These are phyloP conservation scores for Apiospora kogelbergensis DNA, from an alignment of 2,329 filamentous ascomycete genomes.

Conservation along the genomic window DNA sequence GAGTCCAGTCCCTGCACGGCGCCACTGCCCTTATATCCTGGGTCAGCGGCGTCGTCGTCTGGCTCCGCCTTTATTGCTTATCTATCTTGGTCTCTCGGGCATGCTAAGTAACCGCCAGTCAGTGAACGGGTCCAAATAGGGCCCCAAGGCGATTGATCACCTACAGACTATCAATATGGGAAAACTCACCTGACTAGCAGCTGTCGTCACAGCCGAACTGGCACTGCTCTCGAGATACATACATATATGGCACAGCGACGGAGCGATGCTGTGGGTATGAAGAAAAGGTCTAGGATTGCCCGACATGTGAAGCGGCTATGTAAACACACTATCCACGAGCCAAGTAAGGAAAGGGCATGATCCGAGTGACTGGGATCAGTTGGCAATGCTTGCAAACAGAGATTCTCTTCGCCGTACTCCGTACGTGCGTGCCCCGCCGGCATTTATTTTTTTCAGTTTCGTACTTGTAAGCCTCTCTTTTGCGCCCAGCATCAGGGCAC, in stretches of 20 bases:
- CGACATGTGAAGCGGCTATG: slow-evolving; percentile 3
- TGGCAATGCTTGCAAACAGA: neutral
- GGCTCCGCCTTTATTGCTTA: neutral
- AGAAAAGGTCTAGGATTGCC: neutral
- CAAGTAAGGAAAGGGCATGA: neutral
- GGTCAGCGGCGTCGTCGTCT: neutral
- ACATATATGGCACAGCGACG: neutral
- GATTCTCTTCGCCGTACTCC: neutral
- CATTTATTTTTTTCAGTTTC: neutral
- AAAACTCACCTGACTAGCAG: neutral
- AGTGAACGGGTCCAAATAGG: neutral
- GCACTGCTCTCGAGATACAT: neutral
- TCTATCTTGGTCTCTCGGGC: neutral
- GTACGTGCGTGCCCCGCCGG: neutral
- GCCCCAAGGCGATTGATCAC: neutral
- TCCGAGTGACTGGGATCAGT: slow-evolving; percentile 4
- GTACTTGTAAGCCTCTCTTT: slow-evolving; percentile 6
- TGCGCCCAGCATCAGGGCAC: neutral
- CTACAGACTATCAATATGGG: neutral
- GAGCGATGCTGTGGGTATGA: neutral
- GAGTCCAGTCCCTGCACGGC: neutral
- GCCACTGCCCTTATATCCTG: neutral
- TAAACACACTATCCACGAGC: neutral
- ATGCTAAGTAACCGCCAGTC: too few species aligned
- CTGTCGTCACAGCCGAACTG: neutral